A percentile compares a stretch with the other conserved stretches of the same genome.
Evolutionary conservation across 345 rosid species (phyloP).

Genomic region (Garcia nutans): DNA sequence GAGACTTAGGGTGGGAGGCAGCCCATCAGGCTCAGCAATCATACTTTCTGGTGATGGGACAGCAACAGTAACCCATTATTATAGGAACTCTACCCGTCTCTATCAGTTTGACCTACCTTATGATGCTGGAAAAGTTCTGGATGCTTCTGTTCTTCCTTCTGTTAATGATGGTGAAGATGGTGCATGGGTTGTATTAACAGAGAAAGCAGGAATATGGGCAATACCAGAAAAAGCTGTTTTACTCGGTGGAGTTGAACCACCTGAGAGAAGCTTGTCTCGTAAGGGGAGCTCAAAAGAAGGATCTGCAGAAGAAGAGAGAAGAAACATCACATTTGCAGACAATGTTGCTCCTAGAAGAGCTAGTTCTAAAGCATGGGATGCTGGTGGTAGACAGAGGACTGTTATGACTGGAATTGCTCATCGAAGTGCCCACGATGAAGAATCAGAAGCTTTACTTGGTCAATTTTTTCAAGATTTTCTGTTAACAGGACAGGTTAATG

Average conservation of each 20-base stretch:
- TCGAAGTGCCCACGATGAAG: conserved; percentile 75
- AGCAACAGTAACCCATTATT: conserved; percentile 79
- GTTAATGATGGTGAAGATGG: conserved; percentile 74
- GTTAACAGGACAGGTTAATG: conserved; percentile 61
- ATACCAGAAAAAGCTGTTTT: conserved; percentile 86
- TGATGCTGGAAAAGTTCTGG: conserved; percentile 95
- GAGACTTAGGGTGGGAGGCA: conserved; percentile 85
- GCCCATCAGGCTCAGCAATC: conserved; percentile 78
- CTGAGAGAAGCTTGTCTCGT: conserved; percentile 85
- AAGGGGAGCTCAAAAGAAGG: conserved; percentile 85
- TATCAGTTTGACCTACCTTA: conserved; percentile 91
- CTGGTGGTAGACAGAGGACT: conserved; percentile 54
- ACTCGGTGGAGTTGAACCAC: conserved; percentile 93
- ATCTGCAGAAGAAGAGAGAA: conserved; percentile 63
- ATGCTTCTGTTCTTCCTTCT: conserved; percentile 84
- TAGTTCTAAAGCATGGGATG: conserved; percentile 57
- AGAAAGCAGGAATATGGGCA: conserved; percentile 97
- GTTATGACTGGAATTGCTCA: conserved; percentile 52
- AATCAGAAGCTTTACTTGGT: conserved; percentile 83
- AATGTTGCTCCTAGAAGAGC: conserved; percentile 62
- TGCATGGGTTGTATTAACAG: conserved; percentile 88
- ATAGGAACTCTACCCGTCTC: conserved; percentile 63
- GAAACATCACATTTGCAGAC: conserved; percentile 43
- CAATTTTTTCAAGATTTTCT: conserved; percentile 79
- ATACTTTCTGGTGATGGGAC: conserved; percentile 95